phyloP scores from a whole-genome alignment of 495 filamentous ascomycete genomes.

The Podospora anserina region DNA sequence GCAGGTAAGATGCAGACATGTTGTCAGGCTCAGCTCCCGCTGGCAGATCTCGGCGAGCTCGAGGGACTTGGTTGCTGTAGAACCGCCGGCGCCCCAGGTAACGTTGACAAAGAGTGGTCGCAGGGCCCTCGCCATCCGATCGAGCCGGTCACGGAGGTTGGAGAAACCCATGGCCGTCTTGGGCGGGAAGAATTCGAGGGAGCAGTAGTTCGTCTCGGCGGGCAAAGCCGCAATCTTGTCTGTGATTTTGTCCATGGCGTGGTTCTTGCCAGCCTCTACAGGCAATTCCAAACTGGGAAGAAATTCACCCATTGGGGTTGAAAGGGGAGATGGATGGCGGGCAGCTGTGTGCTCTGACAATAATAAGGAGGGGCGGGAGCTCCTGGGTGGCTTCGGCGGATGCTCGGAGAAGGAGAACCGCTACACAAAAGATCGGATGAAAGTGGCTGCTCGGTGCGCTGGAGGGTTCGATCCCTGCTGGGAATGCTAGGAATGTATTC shows the following conservation, averaged over 20 bases:
- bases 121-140: constrained; percentile 89
- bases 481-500: background rate
- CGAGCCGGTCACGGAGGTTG: constrained; percentile 87
- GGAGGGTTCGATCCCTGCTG: background rate
- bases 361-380: background rate
- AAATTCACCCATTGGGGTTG: constrained; percentile 23
- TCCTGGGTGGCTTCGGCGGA: background rate
- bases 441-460: background rate
- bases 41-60: constrained; percentile 96
- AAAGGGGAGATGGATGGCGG: background rate
- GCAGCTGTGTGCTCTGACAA: background rate
- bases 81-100: constrained; percentile 96
- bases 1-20: constrained; percentile 93
- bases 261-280: constrained; percentile 20
- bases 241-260: constrained; percentile 82
- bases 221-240: constrained; percentile 93
- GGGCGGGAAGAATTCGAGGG: constrained; percentile 97
- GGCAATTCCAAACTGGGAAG: constrained; percentile 23
- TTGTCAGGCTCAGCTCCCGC: constrained; percentile 83
- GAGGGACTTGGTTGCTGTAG: constrained; percentile 82
- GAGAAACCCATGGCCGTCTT: constrained; percentile 92
- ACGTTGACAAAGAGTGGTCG: constrained; percentile 94
- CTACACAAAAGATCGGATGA: constrained; percentile 3
- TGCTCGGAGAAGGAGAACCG: constrained; percentile 11
- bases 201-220: constrained; percentile 79